Base-by-base conservation (phyloP, 2,329 filamentous ascomycete genomes). In the Cordyceps cateniannulata region DNA sequence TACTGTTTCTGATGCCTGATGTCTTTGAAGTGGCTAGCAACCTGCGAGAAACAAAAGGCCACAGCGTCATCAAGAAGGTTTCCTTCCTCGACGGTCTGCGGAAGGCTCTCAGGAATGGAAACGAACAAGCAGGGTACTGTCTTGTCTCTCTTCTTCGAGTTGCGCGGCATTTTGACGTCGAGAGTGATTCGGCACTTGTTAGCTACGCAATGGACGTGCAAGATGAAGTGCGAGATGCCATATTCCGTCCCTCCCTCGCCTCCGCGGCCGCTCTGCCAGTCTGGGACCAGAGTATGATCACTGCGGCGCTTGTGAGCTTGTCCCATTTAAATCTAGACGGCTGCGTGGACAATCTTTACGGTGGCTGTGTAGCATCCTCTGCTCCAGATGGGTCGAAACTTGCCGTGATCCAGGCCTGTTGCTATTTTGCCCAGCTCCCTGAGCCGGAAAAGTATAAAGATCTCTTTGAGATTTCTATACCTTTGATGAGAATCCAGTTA, bases 121-220 rank as follows among this genome's bases (percentile, higher is more conserved):
- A 87, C 67, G 85, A 89, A 67, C 80, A 85, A 62, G 85, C 86
- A 3, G 83, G 83, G n/a, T 86, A 85, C 66, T 89, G 85, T 64
- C 75, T 89, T 16, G 82, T 88, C 18, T 80, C 80, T 20, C 72
- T 89, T 51, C 77, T 89, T 51, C 82, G 84, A 45, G 85, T 81
- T 44, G 84, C 85, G 14, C 80, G 85, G 38, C 84, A 88, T 68
- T 88, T 89, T 66, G 78, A 83, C 62, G 74, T 77, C 8, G 83
- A 88, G 62, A 85, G 80, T 67, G 86, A 89, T 66, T 81, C 83
- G 12, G 82, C 83, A 2, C 76, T 87, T 61, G 77, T 87, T 62
- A 87, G 85, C 69, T 89, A 86, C 69, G 85, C 85, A 44, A 77
- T 88, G 71, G 86, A 89, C 69, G 83, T 89, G 9, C 86, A 89